phyloP scores from a whole-genome alignment of 2,329 filamentous ascomycete species.

The Pestalotiopsis sp. region DNA sequence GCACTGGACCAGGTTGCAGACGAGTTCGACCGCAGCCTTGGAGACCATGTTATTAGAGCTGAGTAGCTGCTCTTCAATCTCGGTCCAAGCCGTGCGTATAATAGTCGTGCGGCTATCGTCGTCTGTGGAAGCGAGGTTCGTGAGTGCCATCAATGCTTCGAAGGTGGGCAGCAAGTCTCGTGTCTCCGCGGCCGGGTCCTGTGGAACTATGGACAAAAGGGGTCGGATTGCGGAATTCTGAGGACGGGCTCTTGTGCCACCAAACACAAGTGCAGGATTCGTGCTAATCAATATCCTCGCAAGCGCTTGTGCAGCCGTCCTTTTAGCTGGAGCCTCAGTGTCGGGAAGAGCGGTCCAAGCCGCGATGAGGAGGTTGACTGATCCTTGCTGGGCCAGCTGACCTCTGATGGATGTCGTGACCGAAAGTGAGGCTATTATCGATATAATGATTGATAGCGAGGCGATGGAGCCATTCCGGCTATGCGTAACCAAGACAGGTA shows the following conservation, averaged over 20 bases:
- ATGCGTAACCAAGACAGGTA: slow-evolving; percentile 76
- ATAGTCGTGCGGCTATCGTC: slow-evolving; percentile 69
- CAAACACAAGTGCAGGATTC: slow-evolving; percentile 83
- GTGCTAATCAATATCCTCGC: slow-evolving; percentile 86
- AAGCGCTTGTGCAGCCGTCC: slow-evolving; percentile 76
- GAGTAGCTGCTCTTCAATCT: slow-evolving; percentile 82
- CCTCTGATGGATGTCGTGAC: slow-evolving; percentile 75
- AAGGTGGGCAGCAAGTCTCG: slow-evolving; percentile 87
- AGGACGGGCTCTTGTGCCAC: slow-evolving; percentile 71
- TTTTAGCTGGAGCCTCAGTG: slow-evolving; percentile 47
- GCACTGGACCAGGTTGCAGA: slow-evolving; percentile 84
- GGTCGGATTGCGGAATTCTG: slow-evolving; percentile 82
- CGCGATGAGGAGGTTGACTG: slow-evolving; percentile 79
- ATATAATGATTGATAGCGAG: slow-evolving; percentile 72
- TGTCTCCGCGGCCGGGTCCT: slow-evolving; percentile 62
- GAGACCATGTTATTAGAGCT: slow-evolving; percentile 75
- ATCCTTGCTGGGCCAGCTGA: slow-evolving; percentile 89
- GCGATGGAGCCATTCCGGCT: slow-evolving; percentile 72
- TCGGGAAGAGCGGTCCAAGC: slow-evolving; percentile 66
- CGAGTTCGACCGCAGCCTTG: slow-evolving; percentile 82
- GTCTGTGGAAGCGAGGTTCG: slow-evolving; percentile 86
- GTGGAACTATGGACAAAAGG: slow-evolving; percentile 72
- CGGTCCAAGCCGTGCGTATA: slow-evolving; percentile 72
- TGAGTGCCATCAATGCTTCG: slow-evolving; percentile 87
- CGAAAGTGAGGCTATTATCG: slow-evolving; percentile 78